Evolutionary conservation across 495 filamentous ascomycete species (phyloP).

Genomic region (Massariosphaeria phaeospora): DNA sequence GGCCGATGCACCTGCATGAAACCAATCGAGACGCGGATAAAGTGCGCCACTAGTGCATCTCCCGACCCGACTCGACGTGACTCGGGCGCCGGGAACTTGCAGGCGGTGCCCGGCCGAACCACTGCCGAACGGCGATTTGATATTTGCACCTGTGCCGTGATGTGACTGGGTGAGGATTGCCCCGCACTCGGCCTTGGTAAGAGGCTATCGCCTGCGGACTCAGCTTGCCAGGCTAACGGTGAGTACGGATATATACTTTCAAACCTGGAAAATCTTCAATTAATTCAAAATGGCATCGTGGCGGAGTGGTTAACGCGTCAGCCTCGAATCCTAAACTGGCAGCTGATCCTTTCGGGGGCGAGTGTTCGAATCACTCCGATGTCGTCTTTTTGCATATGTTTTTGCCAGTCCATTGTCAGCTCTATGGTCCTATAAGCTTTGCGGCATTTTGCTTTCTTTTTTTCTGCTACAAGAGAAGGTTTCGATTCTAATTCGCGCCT

Average conservation of each 20-base stretch:
- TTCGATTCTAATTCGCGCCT: too few species aligned
- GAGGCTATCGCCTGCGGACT: too few species aligned
- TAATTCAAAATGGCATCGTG: conserved; percentile 39
- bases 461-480: too few species aligned
- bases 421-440: neutral
- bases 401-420: neutral
- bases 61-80: neutral
- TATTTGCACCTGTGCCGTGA: neutral
- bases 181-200: too few species aligned
- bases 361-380: conserved; percentile 38
- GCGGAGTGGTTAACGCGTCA: conserved; percentile 52
- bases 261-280: too few species aligned
- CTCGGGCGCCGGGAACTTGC: neutral
- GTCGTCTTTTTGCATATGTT: neutral
- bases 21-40: conserved; percentile 12
- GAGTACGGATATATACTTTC: too few species aligned
- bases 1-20: conserved; percentile 21
- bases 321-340: conserved; percentile 42
- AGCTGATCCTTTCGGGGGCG: conserved; percentile 49
- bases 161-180: neutral
- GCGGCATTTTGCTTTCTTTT: neutral
- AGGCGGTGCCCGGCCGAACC: neutral
- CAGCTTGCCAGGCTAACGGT: too few species aligned
- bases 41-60: conserved; percentile 22
- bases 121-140: neutral